Conservation (phyloP, 495 filamentous ascomycete genomes). For the Copromyces sp. region DNA sequence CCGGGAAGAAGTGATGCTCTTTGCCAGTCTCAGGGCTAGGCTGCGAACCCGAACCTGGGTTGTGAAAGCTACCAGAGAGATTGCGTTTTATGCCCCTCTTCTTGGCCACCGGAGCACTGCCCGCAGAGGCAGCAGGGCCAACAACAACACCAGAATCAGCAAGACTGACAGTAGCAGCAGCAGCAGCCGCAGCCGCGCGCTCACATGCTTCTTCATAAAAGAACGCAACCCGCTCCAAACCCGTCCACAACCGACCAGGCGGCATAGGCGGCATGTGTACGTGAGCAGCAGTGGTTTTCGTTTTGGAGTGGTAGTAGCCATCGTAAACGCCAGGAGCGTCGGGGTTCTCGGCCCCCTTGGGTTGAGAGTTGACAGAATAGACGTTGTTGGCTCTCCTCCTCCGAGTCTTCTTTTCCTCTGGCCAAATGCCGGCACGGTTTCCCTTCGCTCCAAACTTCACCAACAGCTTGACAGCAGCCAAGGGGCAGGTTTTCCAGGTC, state of each 20-base stretch:
- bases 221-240: neutral
- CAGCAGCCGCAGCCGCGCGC: neutral
- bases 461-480: neutral
- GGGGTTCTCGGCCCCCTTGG: neutral
- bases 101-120: neutral
- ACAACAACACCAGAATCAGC: neutral
- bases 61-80: neutral
- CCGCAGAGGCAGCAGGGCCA: neutral
- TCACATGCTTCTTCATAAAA: neutral
- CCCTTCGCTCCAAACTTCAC: neutral
- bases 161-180: neutral
- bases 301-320: neutral
- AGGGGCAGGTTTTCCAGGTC: neutral
- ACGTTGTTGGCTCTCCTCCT: neutral
- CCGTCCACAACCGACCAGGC: neutral
- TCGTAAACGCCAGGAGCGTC: neutral
- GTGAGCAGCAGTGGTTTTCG: neutral
- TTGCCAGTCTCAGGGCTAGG: neutral
- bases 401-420: neutral
- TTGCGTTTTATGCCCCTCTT: neutral
- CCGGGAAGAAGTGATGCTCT: neutral
- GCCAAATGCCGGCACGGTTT: neutral
- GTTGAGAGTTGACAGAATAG: neutral
- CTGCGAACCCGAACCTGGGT: neutral
- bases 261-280: neutral